phyloP scores from a whole-genome alignment of 768 basidiomycete species.

The Cubamyces lactineus region DNA sequence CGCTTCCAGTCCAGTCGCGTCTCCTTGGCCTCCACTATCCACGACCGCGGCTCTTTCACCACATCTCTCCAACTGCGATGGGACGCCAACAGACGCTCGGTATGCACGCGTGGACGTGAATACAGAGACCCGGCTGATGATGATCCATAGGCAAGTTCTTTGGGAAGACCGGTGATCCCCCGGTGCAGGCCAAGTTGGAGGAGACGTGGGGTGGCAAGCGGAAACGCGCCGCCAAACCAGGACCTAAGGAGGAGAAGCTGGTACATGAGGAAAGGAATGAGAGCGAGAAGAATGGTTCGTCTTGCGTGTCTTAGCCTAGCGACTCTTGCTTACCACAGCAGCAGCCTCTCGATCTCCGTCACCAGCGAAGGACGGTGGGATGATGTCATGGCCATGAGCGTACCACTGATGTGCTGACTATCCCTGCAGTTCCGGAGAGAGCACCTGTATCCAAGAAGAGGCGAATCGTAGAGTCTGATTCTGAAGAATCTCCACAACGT shows the following conservation, averaged over 20 bases:
- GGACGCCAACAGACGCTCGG: slow-evolving; percentile 77
- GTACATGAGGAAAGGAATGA: slow-evolving; percentile 23
- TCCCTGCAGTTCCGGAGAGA: slow-evolving; percentile 3
- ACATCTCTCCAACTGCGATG: slow-evolving; percentile 44
- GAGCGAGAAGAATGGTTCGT: not conserved
- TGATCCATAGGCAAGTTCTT: slow-evolving; percentile 69
- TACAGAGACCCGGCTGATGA: not conserved
- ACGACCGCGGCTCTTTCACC: slow-evolving; percentile 15
- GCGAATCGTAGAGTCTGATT: slow-evolving; percentile 40
- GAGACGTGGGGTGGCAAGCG: slow-evolving; percentile 72
- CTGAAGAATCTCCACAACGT: slow-evolving; percentile 31
- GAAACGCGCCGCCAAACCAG: slow-evolving; percentile 34
- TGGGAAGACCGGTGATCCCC: slow-evolving; percentile 70
- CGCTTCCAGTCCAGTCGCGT: slow-evolving; percentile 24
- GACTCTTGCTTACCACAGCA: not conserved
- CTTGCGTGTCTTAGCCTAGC: too few species aligned
- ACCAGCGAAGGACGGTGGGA: slow-evolving; percentile 8
- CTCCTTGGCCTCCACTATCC: not conserved
- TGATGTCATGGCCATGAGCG: not conserved
- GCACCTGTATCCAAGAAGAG: slow-evolving; percentile 35
- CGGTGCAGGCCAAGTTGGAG: slow-evolving; percentile 77
- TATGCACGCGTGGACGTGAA: slow-evolving; percentile 31
- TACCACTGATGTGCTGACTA: not conserved
- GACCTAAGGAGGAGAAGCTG: slow-evolving; percentile 28
- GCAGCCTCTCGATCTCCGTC: slow-evolving; percentile 1